Evolutionary conservation across 2,329 filamentous ascomycete genomes (phyloP), one percentile per base, ranked within the genome.

Genomic region (Lachnum nothofagi): DNA sequence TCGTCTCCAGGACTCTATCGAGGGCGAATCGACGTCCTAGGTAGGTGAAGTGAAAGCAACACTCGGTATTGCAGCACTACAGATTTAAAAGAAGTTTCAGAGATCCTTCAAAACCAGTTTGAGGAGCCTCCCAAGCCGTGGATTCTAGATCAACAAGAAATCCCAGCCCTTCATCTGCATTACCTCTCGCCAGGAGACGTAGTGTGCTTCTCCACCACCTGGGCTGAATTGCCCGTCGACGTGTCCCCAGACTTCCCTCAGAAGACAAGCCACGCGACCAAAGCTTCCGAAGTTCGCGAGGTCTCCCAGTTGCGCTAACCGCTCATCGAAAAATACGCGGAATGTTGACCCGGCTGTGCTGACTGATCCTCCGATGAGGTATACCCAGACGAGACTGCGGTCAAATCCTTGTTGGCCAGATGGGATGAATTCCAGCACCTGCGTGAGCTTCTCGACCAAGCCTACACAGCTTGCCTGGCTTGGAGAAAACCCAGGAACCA

Each of bases 81-180:
- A 51, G 44, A 46, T 43, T 42, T 51, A 45, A 49, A 52, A 60
- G 48, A 49, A 52, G 52, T 53, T 52, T 53, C 47, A 41, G 33
- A 52, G 37, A 52, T 31, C 38, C n/a, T n/a, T 53, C 39, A 44
- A 55, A 55, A 42, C 57, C 55, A 52, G 56, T 56, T 41, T 27
- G 56, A 48, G 49, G 46, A n/a, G n/a, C n/a, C 23, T 34, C 48
- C 34, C 39, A 46, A 49, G 34, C 40, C 23, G 34, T 33, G 27
- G 33, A 27, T 42, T 44, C 60, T 72, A 95, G 71, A 96, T 91
- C 68, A 96, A 80, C 68, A 96, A 77, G 72, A 89, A 93, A 67
- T 95, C 88, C 91, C 89, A 95, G 60, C 82, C 82, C 73, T 91
- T 93, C 72, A 85, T 81, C 71, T 81, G 82, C 90, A 96, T 95